A percentile compares a stretch with the other conserved stretches of the same genome.
phyloP scores from a whole-genome alignment of 305 asterid species.

The Rubia tinctorum region DNA sequence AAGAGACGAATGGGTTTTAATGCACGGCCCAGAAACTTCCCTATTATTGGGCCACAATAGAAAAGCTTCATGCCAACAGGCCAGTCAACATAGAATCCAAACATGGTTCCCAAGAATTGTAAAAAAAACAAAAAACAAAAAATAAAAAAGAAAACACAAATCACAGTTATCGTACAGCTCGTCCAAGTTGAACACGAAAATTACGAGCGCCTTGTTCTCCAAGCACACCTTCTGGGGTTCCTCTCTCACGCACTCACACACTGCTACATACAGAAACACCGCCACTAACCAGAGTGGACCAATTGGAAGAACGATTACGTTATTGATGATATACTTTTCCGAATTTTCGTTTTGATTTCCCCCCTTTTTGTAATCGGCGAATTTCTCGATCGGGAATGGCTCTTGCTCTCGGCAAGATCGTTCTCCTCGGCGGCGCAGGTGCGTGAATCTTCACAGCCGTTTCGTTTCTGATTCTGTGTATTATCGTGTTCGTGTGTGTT shows the following conservation, averaged over 20 bases:
- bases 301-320: not conserved
- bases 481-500: not conserved
- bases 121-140: too few relatives aligned
- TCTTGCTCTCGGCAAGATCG: constrained; percentile 80
- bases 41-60: too few relatives aligned
- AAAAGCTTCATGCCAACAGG: too few relatives aligned
- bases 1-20: too few relatives aligned
- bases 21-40: too few relatives aligned
- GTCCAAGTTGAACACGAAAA: not conserved
- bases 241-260: constrained; percentile 4
- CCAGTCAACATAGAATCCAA: too few relatives aligned
- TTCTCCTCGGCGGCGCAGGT: constrained; percentile 91
- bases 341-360: constrained; percentile 21
- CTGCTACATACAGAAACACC: not conserved
- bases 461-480: not conserved
- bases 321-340: constrained; percentile 21
- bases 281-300: not conserved
- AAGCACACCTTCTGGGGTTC: not conserved
- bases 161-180: too few relatives aligned
- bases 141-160: too few relatives aligned
- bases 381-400: constrained; percentile 52
- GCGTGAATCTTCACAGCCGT: not conserved
- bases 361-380: not conserved
- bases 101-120: too few relatives aligned
- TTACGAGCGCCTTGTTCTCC: constrained; percentile 2